These are phyloP conservation scores for Austropuccinia psidii DNA, from an alignment of 1,284 basidiomycete species.

Conservation along the genomic window DNA sequence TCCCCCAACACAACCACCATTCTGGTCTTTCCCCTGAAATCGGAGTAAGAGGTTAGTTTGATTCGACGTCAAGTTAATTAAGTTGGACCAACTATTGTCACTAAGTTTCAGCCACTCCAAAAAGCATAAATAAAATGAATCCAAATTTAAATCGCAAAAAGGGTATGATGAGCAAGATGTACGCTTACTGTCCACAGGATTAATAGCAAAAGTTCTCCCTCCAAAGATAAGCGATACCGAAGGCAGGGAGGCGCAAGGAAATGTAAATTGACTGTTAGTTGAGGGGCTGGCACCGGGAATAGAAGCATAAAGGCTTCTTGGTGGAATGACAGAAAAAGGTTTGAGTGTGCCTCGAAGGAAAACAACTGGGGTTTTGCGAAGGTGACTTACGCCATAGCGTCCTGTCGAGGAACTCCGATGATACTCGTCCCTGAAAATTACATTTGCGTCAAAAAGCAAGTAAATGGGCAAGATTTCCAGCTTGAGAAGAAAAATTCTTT, in stretches of 20 bases:
- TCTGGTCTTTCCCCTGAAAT: conserved; percentile 3
- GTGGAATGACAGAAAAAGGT: background rate
- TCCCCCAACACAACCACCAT: conserved; percentile 16
- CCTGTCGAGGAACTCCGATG: conserved; percentile 12
- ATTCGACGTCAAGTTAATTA: background rate
- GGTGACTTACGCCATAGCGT: conserved; percentile 9
- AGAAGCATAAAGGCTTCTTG: conserved; percentile 13
- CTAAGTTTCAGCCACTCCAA: background rate
- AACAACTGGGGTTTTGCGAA: background rate
- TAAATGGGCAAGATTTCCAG: background rate
- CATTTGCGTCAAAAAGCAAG: background rate
- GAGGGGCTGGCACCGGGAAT: background rate
- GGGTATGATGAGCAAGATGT: too few species aligned
- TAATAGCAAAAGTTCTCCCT: conserved; percentile 18
- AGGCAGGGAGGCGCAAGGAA: conserved; percentile 13
- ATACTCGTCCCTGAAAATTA: conserved; percentile 11
- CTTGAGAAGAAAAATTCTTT: background rate
- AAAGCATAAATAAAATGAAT: background rate
- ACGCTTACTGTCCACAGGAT: conserved; percentile 19
- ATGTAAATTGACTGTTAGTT: conserved; percentile 6
- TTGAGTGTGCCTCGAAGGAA: background rate
- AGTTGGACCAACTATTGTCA: conserved; percentile 14
- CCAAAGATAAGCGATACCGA: conserved; percentile 10
- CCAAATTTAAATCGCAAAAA: background rate
- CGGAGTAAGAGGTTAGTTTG: background rate